These are phyloP conservation scores for Tieghemiomyces parasiticus DNA, from an alignment of 192 early-diverging fungal genomes.

Conservation along the genomic window DNA sequence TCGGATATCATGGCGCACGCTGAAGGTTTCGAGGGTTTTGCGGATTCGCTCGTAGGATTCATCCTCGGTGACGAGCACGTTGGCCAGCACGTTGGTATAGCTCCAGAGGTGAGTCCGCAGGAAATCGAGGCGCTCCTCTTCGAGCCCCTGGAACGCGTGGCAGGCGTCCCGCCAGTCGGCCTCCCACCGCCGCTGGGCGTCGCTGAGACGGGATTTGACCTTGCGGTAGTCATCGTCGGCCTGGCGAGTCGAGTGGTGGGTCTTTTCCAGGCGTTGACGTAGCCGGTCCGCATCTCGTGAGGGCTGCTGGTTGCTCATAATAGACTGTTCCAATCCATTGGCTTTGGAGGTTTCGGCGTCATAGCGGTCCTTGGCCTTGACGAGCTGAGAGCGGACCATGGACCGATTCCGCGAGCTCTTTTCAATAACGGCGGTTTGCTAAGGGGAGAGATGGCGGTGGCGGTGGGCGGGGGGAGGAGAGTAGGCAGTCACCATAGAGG, in stretches of 20 bases:
- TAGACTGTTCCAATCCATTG: slow-evolving; percentile 25
- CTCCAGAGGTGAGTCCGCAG: slow-evolving; percentile 46
- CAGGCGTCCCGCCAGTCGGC: slow-evolving; percentile 28
- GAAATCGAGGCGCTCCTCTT: slow-evolving; percentile 59
- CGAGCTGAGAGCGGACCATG: slow-evolving; percentile 24
- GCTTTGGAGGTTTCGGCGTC: slow-evolving; percentile 34
- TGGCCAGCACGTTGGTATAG: slow-evolving; percentile 60
- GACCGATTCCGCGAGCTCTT: slow-evolving; percentile 29
- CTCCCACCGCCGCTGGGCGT: slow-evolving; percentile 27
- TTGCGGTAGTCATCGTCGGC: slow-evolving; percentile 27
- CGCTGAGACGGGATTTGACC: slow-evolving; percentile 18
- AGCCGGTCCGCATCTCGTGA: slow-evolving; percentile 23
- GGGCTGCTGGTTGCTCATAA: slow-evolving; percentile 22
- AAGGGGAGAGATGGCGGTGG: no score
- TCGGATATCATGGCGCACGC: slow-evolving; percentile 43
- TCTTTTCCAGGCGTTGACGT: slow-evolving; percentile 23
- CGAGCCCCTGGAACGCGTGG: slow-evolving; percentile 30
- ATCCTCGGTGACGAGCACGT: slow-evolving; percentile 49
- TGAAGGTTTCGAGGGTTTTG: slow-evolving; percentile 43
- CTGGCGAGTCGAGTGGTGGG: slow-evolving; percentile 19
- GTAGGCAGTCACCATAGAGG: no score
- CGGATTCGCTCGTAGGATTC: slow-evolving; percentile 63
- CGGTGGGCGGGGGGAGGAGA: no score
- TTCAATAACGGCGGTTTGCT: slow-evolving; percentile 25
- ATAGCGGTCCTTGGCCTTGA: slow-evolving; percentile 37